Evolutionary conservation across 306 rosid genomes (phyloP), one percentile per base, ranked within the genome.

Genomic region (Mucuna pruriens): DNA sequence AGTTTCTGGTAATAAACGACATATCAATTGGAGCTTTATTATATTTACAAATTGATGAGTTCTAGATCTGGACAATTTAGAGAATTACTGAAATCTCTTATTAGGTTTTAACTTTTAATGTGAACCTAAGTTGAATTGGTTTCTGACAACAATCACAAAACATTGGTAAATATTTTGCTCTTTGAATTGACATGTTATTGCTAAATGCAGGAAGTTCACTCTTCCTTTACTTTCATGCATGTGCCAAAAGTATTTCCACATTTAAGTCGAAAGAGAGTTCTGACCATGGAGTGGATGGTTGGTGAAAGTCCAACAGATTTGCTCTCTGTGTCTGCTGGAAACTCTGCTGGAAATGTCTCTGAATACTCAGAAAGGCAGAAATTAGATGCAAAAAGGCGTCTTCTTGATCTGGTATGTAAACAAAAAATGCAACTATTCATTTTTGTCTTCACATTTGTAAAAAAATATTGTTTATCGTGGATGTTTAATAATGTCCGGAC

Each of bases 231-330:
- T 23, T 95, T 90, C 86, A 90, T 95, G 78, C 20, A 26, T 5
- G 95, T 84, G 86, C 99, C 99, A 65, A 95, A 91, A 85, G 79
- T 90, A 49, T 90, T 80, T 79, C 83, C 1, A 60, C 91, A 86
- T 83, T 84, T 95, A 85, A 93, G 83, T 82, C 85, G 86, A 78
- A 95, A 89, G 90, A 90, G 97, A 83, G 97, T 95, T 86, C 83
- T 95, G 79, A 95, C 99, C 23, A 93, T 91, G 97, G 99, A 93
- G 89, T 95, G 99, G 99, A 88, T 95, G 65, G 89, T 84, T 82
- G 99, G 99, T 85, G 99, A 92, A 82, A 95, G 92, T 80, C 93
- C 97, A 84, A 93, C 97, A 19, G 92, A 90, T 81, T 87, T 95
- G 77, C 80, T 85, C 51, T 87, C 95, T 75, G 17, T 84, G 70